Evolutionary conservation across 75 land plant species (phyloP).

Genomic region (Sequoiadendron giganteum): DNA sequence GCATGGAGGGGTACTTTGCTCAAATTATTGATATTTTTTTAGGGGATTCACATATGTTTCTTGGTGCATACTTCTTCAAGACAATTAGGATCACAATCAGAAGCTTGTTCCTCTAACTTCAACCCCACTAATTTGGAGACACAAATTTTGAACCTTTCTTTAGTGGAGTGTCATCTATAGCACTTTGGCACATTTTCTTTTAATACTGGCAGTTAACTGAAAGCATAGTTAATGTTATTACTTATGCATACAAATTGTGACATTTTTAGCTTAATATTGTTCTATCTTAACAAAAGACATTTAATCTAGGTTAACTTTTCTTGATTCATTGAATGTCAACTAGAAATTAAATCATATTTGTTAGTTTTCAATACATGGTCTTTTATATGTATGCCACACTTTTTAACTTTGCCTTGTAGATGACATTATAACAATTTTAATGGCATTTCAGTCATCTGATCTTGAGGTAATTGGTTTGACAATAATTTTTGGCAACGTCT

Average conservation of each 20-base stretch:
- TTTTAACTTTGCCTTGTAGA: slow-evolving; percentile 38
- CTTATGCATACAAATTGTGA: not conserved
- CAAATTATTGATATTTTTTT: not conserved
- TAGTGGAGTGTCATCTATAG: not conserved
- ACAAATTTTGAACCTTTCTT: not conserved
- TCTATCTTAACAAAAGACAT: not conserved
- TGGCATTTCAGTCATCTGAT: slow-evolving; percentile 85
- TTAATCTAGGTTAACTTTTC: not conserved
- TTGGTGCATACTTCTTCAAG: not conserved
- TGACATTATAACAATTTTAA: slow-evolving; percentile 86
- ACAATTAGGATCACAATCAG: not conserved
- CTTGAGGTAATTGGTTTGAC: slow-evolving; percentile 85
- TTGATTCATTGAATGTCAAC: not conserved
- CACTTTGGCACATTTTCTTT: not conserved
- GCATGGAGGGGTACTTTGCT: not conserved
- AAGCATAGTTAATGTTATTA: not conserved
- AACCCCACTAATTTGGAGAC: not conserved
- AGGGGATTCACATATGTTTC: not conserved
- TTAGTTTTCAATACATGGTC: not conserved
- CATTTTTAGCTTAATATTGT: not conserved
- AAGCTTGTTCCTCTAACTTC: not conserved
- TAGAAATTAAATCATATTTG: not conserved
- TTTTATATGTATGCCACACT: not conserved
- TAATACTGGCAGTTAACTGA: not conserved
- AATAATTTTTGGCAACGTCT: slow-evolving; percentile 86